Base-by-base conservation (phyloP, 129 eudicot species). In the Arctium lappa region DNA sequence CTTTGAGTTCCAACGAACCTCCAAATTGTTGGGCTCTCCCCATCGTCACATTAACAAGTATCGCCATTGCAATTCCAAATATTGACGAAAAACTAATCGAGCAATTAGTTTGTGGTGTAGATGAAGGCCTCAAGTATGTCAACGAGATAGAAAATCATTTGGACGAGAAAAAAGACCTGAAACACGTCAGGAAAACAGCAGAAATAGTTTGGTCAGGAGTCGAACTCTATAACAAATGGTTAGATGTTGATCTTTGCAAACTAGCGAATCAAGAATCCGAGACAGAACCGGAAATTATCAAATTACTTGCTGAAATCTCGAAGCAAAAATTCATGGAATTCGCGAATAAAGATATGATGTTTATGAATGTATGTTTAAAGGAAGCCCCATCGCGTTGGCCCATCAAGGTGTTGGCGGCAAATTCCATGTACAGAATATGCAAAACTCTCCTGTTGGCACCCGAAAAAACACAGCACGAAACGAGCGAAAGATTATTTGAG, bases 1-100 rank as follows among this genome's bases (percentile, higher is more conserved):
- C 91, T 33, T 82, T 91, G 60, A 75, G 86, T 71, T 62, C 69
- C 42, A 87, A 46, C 36, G 89, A 87, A 34, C 94, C 94, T 22
- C 96, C 92, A 0, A 89, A 91, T 73, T 91, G 88, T 83, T 93
- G 98, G 98, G 96, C 96, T 74, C 92, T 93, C 7, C 98, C 98
- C 0, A 83, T 91, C 39, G 92, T 91, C 76, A 91, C 97, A 76
- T 81, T 93, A 82, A 89, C 95, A 42, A 88, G 92, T 72, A 88
- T 93, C 16, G 95, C 93, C 56, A 62, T 86, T 77, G 88, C 97
- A 76, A 77, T 85, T 33, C 90, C 90, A 2, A 79, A 83, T 53
- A 79, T 75, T 6, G 86, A 86, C 34, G 69, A 79, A 39, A 79
- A 86, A 29, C 18, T 22, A 11, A 36, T 82, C 2, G 85, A 91